These are phyloP conservation scores for Metarhizium humberi DNA, from an alignment of 2,329 filamentous ascomycete genomes.

Conservation along the genomic window DNA sequence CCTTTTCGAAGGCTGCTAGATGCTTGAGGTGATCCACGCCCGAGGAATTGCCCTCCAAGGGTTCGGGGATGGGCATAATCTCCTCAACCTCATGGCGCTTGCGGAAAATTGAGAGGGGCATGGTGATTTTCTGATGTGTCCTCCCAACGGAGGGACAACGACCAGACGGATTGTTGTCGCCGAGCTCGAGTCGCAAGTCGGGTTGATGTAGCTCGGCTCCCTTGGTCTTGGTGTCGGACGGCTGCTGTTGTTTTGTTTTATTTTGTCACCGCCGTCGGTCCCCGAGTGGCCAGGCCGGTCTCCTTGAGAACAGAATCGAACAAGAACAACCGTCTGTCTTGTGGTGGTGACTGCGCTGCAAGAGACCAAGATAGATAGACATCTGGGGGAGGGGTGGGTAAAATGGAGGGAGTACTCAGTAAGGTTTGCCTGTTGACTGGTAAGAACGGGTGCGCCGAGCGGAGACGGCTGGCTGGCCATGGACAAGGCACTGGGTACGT, in stretches of 20 bases:
- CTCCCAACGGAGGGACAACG: conserved; percentile 1
- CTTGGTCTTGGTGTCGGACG: neutral
- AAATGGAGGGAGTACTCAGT: neutral
- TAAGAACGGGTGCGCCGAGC: too few species aligned
- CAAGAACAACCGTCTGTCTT: neutral
- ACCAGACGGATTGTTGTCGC: neutral
- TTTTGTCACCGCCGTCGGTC: neutral
- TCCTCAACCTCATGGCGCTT: conserved; percentile 37
- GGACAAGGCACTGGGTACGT: too few species aligned
- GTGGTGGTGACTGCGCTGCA: neutral
- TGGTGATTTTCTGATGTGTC: conserved; percentile 7
- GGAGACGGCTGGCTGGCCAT: too few species aligned
- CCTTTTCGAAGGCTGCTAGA: conserved; percentile 47
- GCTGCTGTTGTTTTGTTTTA: neutral
- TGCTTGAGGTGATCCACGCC: conserved; percentile 33
- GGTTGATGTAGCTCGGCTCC: neutral
- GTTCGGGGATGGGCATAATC: conserved; percentile 32
- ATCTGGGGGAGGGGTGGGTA: conserved; percentile 1
- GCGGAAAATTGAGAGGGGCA: conserved; percentile 31
- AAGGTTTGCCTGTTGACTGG: neutral
- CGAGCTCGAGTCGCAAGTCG: neutral
- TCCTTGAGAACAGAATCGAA: neutral
- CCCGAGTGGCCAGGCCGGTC: neutral
- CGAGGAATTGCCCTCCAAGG: conserved; percentile 28
- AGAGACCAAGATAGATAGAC: neutral